Percentiles rank a stretch among this genome's conserved stretches.
Evolutionary conservation across 1,284 basidiomycete species (phyloP).

Genomic region (Thelephora terrestris): DNA sequence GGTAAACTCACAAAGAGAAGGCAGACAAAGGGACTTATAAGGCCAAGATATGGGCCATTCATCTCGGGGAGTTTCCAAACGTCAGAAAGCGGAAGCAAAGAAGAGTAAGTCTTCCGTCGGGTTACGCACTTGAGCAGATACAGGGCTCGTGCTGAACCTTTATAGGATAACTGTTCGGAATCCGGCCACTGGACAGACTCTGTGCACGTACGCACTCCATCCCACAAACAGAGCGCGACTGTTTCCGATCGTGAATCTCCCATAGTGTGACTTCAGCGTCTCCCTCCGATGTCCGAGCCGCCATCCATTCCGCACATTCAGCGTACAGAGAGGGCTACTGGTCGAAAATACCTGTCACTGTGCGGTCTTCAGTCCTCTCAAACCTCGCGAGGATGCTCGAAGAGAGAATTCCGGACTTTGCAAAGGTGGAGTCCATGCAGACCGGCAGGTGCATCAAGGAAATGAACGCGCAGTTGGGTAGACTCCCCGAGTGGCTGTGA

Average conservation of each 20-base stretch:
- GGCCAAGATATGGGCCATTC: not conserved
- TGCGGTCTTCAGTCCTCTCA: constrained; percentile 56
- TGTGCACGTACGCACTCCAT: constrained; percentile 41
- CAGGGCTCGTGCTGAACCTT: not conserved
- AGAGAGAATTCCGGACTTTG: constrained; percentile 44
- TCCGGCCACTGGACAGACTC: constrained; percentile 52
- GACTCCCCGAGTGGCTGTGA: constrained; percentile 76
- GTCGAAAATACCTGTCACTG: constrained; percentile 47
- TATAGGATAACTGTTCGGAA: constrained; percentile 46
- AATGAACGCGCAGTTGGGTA: constrained; percentile 64
- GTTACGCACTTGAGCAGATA: not conserved
- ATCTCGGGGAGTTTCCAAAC: not conserved
- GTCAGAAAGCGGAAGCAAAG: constrained; percentile 2
- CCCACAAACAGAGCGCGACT: not conserved
- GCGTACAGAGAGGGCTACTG: constrained; percentile 57
- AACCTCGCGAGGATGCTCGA: constrained; percentile 54
- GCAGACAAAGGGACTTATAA: not conserved
- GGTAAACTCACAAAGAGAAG: no score
- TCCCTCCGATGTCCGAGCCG: constrained; percentile 36
- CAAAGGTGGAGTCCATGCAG: constrained; percentile 60
- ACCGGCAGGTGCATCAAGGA: constrained; percentile 70
- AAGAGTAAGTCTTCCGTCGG: constrained; percentile 6
- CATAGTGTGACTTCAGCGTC: constrained; percentile 33
- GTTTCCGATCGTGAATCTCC: constrained; percentile 1
- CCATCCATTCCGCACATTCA: constrained; percentile 45